A percentile compares a stretch with the other conserved stretches of the same genome.
Evolutionary conservation across 2,329 filamentous ascomycete genomes (phyloP).

Genomic region (Penicillium sp.): DNA sequence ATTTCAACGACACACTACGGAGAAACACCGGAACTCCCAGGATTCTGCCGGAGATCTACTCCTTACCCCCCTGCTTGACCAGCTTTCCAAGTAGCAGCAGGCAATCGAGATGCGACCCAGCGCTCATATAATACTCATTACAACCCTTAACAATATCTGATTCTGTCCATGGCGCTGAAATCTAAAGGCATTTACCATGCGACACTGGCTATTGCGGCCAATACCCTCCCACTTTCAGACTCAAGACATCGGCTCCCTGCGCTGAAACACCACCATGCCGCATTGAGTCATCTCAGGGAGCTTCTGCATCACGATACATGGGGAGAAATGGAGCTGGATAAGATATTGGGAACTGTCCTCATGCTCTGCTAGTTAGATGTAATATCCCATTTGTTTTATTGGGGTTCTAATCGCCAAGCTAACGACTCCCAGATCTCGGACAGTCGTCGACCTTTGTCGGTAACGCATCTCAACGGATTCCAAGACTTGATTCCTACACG

Average conservation of each 20-base stretch:
- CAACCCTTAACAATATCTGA: constrained; percentile 33
- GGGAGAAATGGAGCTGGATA: constrained; percentile 24
- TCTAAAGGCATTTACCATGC: constrained; percentile 30
- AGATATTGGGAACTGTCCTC: constrained; percentile 28
- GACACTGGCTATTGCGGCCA: constrained; percentile 29
- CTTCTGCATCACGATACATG: constrained; percentile 9
- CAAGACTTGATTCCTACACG: constrained; percentile 20
- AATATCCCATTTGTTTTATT: neutral
- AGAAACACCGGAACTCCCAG: neutral
- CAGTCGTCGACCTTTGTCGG: constrained; percentile 29
- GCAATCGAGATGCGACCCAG: constrained; percentile 15
- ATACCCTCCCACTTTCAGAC: constrained; percentile 25
- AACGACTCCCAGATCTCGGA: constrained; percentile 26
- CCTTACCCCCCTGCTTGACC: constrained; percentile 7
- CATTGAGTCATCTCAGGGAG: constrained; percentile 10
- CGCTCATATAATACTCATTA: constrained; percentile 26
- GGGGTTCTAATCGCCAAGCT: neutral
- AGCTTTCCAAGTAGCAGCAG: neutral
- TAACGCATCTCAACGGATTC: constrained; percentile 29
- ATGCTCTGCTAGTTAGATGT: constrained; percentile 33
- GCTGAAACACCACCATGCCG: constrained; percentile 23
- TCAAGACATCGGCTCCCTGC: constrained; percentile 23
- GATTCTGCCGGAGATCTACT: neutral
- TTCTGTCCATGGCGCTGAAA: constrained; percentile 31
- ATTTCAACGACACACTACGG: constrained; percentile 4